Base-by-base conservation (phyloP, 2,329 filamentous ascomycete genomes). In the Colletotrichum trifolii region DNA sequence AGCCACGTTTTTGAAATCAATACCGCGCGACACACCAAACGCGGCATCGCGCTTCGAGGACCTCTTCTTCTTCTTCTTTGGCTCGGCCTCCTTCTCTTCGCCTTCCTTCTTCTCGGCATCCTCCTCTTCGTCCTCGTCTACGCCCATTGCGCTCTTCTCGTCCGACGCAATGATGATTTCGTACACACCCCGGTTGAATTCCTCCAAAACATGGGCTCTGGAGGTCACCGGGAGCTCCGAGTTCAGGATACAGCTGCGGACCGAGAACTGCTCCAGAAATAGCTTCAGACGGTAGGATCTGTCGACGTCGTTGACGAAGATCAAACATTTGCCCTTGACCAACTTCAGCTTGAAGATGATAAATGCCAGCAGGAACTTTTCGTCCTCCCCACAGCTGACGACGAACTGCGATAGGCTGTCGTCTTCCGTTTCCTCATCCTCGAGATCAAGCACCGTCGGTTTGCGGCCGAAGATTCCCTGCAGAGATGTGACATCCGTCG, bases 111-210 rank as follows among this genome's bases (percentile, higher is more conserved):
- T 72, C 42, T 73, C 74, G 40, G 80, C 78, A 17, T 79, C 77
- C 33, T 77, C 74, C 15, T 77, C 73, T 40, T 75, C 72, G 64
- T 79, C 74, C 8, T 84, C 82, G 57, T 90, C 87, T 17, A 88
- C 85, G 11, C 91, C 93, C 10, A 97, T 77, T 10, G 96, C 87
- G 74, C 97, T 94, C 69, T 92, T 91, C 75, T 97, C 94, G 71
- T 99, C 96, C 1, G 93, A 94, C 1, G 96, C 96, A 72, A 99
- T 97, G 70, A 99, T 94, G 67, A 98, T 97, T 72, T 99, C 95
- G 83, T 99, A 99, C 7, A 98, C 89, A 57, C 93, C 92, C 78
- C 92, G 92, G 81, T 98, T 99, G 80, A 99, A 99, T 76, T 98
- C 94, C 72, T 98, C 92, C 3, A 99, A 95, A 2, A 97, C 94